Evolutionary conservation across 345 rosid species (phyloP), one percentile per base, ranked within the genome.

Genomic region (Carallia brachiata): DNA sequence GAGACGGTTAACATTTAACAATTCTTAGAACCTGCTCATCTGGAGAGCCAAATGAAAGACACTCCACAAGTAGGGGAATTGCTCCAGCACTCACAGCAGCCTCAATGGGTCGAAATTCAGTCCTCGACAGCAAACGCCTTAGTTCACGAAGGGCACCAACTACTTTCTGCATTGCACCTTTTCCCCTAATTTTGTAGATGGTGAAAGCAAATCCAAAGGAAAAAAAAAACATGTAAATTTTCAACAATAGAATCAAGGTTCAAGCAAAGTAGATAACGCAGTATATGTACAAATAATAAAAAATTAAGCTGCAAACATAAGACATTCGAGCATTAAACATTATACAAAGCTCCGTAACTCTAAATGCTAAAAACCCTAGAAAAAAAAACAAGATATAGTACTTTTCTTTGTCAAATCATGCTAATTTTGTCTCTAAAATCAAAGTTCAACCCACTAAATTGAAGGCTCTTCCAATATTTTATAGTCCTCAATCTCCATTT

Each of bases 11-110:
- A 13, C 10, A 13, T 44, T 56, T 60, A 63, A 66, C 16, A 47
- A 68, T 70, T 60, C 23, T 23, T 23, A 23, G 60, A 54, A 90
- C 99, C 97, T 95, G 99, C 74, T 90, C 99, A 62, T 92, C 93
- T 1, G 88, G 81, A 66, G 96, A 89, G 74, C 98, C 99, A 80
- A 92, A 96, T 15, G 96, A 84, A 70, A 96, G 97, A 76, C 94
- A 90, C 60, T 84, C 89, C 83, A 90, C 97, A 66, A 92, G 98
- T 55, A 88, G 55, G n/a, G 94, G 81, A 56, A 96, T 70, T 52
- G 96, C 96, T 80, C 98, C 99, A 67, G 96, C 84, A 31, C 72
- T 78, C 62, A 92, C 83, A 32, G 97, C 91, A 83, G 84, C 85
- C 73, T 90, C 89, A 71, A 90, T 75, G 10, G 98, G 99, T 68